Evolutionary conservation across 1,139 yeast genomes (phyloP).

Genomic region (Sugiyamaella novakii): DNA sequence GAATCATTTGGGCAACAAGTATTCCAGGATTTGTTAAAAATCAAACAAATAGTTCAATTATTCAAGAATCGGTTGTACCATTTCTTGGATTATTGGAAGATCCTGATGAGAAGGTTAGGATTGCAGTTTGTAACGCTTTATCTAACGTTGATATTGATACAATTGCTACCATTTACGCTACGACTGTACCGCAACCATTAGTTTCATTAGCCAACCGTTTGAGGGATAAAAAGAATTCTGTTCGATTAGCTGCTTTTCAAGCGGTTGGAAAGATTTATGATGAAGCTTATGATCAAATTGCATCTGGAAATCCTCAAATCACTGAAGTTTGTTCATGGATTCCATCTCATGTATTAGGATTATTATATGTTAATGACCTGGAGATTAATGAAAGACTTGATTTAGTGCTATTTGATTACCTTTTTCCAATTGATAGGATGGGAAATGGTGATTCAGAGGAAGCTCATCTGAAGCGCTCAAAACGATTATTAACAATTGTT

Average conservation of each 20-base stretch:
- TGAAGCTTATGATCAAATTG: slow-evolving; percentile 32
- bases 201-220: slow-evolving; percentile 52
- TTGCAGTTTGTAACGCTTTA: slow-evolving; percentile 55
- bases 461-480: slow-evolving; percentile 47
- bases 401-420: slow-evolving; percentile 55
- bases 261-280: slow-evolving; percentile 59
- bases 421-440: slow-evolving; percentile 53
- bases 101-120: slow-evolving; percentile 72
- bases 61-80: slow-evolving; percentile 57
- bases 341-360: slow-evolving; percentile 66
- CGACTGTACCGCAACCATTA: slow-evolving; percentile 42
- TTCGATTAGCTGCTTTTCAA: slow-evolving; percentile 63
- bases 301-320: slow-evolving; percentile 7
- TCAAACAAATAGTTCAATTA: slow-evolving; percentile 50
- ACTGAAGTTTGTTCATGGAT: slow-evolving; percentile 49
- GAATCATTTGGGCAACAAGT: slow-evolving; percentile 71
- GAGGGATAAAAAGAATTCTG: slow-evolving; percentile 62
- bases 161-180: slow-evolving; percentile 24
- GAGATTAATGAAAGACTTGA: slow-evolving; percentile 73
- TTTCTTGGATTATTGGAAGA: slow-evolving; percentile 72
- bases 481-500: slow-evolving; percentile 55
- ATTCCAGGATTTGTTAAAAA: slow-evolving; percentile 50
- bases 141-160: slow-evolving; percentile 45
- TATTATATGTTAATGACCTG: slow-evolving; percentile 74
- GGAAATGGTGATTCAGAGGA: slow-evolving; percentile 4